Percentiles rank a stretch among this genome's conserved stretches.
Conservation (phyloP, 768 basidiomycete species). For the Leccinum truebloodii region DNA sequence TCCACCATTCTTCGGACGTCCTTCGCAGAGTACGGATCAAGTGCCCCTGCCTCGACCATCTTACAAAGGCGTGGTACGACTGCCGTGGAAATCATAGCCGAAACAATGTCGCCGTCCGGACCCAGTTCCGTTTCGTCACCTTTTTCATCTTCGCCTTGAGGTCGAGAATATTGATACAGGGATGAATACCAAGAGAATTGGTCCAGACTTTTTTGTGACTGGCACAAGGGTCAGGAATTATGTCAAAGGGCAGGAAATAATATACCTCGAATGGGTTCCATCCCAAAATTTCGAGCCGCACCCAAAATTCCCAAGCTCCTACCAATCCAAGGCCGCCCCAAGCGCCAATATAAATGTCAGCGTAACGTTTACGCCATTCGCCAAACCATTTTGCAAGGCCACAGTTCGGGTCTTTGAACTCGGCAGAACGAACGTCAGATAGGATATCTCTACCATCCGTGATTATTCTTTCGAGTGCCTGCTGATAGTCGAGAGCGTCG, state of each 20-base stretch:
- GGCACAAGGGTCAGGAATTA: conserved; percentile 7
- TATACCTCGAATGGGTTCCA: conserved; percentile 87
- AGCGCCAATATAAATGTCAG: conserved; percentile 82
- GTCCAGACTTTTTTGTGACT: conserved; percentile 63
- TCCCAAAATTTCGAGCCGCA: conserved; percentile 78
- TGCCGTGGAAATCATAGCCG: conserved; percentile 84
- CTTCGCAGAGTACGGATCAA: conserved; percentile 76
- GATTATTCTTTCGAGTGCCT: conserved; percentile 57
- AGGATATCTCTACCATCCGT: conserved; percentile 58
- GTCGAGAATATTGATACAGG: conserved; percentile 70
- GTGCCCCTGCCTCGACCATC: conserved; percentile 72
- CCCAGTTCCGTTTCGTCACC: conserved; percentile 63
- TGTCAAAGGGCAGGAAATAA: conserved; percentile 7
- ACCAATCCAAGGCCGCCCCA: conserved; percentile 89
- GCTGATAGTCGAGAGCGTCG: conserved; percentile 68
- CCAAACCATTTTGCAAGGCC: conserved; percentile 68
- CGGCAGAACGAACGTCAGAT: conserved; percentile 79
- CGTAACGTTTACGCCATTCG: conserved; percentile 74
- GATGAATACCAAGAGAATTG: conserved; percentile 83
- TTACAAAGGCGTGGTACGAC: conserved; percentile 75
- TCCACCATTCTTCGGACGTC: conserved; percentile 67
- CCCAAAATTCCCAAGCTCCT: conserved; percentile 94
- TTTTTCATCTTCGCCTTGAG: conserved; percentile 43
- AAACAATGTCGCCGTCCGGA: conserved; percentile 84
- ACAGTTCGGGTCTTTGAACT: conserved; percentile 77